Evolutionary conservation across 306 rosid genomes (phyloP).

Genomic region (Medicago arabica): DNA sequence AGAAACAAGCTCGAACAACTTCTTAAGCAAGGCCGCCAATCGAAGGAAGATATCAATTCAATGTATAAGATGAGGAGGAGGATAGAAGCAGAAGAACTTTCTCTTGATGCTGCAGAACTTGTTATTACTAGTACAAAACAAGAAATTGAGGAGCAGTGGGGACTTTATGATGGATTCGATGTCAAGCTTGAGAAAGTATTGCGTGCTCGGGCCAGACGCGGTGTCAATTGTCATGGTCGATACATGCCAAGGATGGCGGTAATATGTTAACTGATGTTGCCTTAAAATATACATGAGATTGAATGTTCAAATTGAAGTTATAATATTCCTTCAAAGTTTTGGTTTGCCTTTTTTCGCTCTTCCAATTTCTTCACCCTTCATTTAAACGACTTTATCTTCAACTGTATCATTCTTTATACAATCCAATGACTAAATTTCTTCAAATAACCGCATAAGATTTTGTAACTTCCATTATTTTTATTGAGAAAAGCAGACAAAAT

Average conservation of each 20-base stretch:
- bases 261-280: constrained; percentile 31
- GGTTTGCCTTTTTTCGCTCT: too few species aligned
- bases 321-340: neutral
- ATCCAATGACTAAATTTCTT: too few species aligned
- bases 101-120: constrained; percentile 90
- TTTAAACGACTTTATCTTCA: too few species aligned
- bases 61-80: constrained; percentile 89
- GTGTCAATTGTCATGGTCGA: constrained; percentile 85
- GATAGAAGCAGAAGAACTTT: constrained; percentile 89
- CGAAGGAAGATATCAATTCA: constrained; percentile 88
- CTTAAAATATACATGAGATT: neutral
- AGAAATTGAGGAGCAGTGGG: constrained; percentile 96
- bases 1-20: constrained; percentile 93
- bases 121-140: constrained; percentile 93
- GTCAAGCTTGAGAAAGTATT: constrained; percentile 89
- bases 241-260: constrained; percentile 98
- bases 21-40: constrained; percentile 90
- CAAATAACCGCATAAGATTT: too few species aligned
- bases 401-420: too few species aligned
- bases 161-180: constrained; percentile 90
- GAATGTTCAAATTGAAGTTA: constrained; percentile 32
- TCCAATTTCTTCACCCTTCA: too few species aligned
- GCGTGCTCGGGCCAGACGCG: constrained; percentile 86
- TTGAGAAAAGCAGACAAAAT: too few species aligned
- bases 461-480: too few species aligned